Evolutionary conservation across 2,329 filamentous ascomycete genomes (phyloP).

Genomic region (Pseudogymnoascus sp.): DNA sequence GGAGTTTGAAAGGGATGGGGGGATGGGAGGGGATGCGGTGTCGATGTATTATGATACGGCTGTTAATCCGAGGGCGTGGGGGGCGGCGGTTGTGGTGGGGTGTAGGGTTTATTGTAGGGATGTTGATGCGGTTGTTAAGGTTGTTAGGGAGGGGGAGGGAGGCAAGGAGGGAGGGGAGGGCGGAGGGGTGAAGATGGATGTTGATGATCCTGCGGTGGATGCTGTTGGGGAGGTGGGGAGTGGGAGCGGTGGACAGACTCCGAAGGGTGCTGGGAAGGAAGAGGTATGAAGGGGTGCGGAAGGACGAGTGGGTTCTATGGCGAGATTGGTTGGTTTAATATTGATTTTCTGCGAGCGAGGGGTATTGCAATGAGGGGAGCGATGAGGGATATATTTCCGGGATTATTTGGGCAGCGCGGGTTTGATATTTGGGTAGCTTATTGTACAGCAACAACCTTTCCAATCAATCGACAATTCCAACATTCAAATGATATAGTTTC

Average conservation of each 20-base stretch:
- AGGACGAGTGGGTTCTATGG: neutral
- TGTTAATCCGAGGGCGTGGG: neutral
- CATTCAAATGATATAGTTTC: too few species aligned
- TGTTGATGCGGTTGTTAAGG: neutral
- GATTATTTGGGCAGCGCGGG: neutral
- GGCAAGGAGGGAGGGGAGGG: neutral
- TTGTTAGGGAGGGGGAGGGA: neutral
- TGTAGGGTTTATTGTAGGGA: neutral
- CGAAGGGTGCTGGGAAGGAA: neutral
- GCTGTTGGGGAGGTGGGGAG: neutral
- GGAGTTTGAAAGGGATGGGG: neutral
- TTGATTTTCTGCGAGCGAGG: neutral
- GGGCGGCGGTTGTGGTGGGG: neutral
- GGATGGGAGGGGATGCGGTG: neutral
- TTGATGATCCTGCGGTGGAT: neutral
- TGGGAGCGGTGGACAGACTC: neutral
- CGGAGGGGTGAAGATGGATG: neutral
- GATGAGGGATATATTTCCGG: neutral
- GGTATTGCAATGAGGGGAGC: neutral
- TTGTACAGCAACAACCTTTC: neutral
- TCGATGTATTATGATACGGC: neutral
- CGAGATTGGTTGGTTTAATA: too few species aligned
- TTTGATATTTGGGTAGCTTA: neutral
- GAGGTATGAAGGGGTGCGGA: neutral
- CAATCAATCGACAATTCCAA: neutral